Evolutionary conservation across 495 filamentous ascomycete species (phyloP).

Genomic region (Podospora didyma): DNA sequence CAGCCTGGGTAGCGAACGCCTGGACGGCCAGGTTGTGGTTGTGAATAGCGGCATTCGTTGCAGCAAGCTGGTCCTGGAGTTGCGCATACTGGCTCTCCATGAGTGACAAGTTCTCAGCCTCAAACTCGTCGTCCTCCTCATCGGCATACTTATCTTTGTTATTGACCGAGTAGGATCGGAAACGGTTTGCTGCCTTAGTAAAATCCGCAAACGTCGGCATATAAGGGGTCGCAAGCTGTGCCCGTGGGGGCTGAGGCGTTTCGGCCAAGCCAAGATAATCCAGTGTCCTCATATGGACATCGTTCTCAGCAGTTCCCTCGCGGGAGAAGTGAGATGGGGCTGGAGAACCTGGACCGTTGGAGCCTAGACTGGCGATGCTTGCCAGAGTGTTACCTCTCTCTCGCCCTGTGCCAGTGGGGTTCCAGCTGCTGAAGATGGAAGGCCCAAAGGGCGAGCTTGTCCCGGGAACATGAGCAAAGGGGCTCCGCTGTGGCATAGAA

Average conservation of each 20-base stretch:
- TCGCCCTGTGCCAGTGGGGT: slow-evolving; percentile 57
- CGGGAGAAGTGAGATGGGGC: slow-evolving; percentile 84
- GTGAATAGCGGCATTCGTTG: slow-evolving; percentile 85
- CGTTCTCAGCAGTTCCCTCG: slow-evolving; percentile 80
- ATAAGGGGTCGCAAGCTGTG: slow-evolving; percentile 68
- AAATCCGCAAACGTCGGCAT: slow-evolving; percentile 73
- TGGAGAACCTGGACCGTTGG: slow-evolving; percentile 85
- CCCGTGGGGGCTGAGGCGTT: slow-evolving; percentile 78
- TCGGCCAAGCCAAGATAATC: slow-evolving; percentile 95
- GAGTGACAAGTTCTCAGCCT: slow-evolving; percentile 67
- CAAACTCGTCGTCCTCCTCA: slow-evolving; percentile 82
- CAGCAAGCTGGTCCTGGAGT: slow-evolving; percentile 56
- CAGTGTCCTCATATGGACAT: slow-evolving; percentile 82
- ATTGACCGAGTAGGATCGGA: slow-evolving; percentile 97
- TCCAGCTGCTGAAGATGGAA: slow-evolving; percentile 83
- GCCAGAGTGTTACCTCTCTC: slow-evolving; percentile 80
- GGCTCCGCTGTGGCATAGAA: slow-evolving; percentile 87
- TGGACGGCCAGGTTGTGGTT: slow-evolving; percentile 93
- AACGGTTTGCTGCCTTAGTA: slow-evolving; percentile 76
- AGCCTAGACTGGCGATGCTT: slow-evolving; percentile 66
- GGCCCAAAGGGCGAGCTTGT: slow-evolving; percentile 72
- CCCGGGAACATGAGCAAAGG: slow-evolving; percentile 53
- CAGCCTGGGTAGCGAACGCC: slow-evolving; percentile 79
- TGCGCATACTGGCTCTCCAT: slow-evolving; percentile 62
- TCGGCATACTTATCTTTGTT: slow-evolving; percentile 97